These are phyloP conservation scores for Globisporangium nagaii DNA, from an alignment of 352 stramenopile genomes.

Conservation along the genomic window DNA sequence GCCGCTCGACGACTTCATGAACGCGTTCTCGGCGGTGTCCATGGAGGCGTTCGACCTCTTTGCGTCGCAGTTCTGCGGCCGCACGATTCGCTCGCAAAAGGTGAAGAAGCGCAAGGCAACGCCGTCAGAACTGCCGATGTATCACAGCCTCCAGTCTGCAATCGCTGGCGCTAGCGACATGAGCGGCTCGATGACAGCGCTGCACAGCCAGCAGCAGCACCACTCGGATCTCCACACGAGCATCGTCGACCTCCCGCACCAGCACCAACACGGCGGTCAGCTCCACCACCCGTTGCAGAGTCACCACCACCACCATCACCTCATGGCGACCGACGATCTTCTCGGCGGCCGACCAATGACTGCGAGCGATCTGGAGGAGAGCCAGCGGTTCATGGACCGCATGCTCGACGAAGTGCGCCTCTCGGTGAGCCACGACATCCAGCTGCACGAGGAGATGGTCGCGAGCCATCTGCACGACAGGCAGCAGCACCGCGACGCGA, in stretches of 20 bases:
- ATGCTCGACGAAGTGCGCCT: conserved; percentile 71
- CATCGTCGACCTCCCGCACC: conserved; percentile 5
- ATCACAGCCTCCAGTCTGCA: background rate
- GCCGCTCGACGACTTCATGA: conserved; percentile 72
- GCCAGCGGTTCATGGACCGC: conserved; percentile 71
- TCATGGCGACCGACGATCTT: conserved; percentile 43
- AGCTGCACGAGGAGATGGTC: conserved; percentile 19
- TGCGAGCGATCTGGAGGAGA: conserved; percentile 53
- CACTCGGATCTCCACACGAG: conserved; percentile 7
- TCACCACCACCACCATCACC: conserved; percentile 42
- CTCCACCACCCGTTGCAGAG: no score
- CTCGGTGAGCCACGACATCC: conserved; percentile 40
- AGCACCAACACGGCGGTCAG: conserved; percentile 1
- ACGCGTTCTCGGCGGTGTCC: conserved; percentile 47
- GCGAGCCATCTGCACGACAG: no score
- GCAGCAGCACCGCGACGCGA: conserved; percentile 15
- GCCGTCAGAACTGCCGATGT: background rate
- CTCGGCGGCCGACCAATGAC: conserved; percentile 34
- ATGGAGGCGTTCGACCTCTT: conserved; percentile 80
- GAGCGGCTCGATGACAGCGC: background rate
- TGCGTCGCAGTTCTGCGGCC: conserved; percentile 61
- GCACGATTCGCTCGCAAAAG: conserved; percentile 67
- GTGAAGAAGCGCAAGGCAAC: conserved; percentile 46
- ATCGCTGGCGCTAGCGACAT: background rate
- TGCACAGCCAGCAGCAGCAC: background rate